A percentile compares a stretch with the other conserved stretches of the same genome.
Conservation (phyloP, 495 filamentous ascomycete species). For the Lasiosphaeria miniovina region DNA sequence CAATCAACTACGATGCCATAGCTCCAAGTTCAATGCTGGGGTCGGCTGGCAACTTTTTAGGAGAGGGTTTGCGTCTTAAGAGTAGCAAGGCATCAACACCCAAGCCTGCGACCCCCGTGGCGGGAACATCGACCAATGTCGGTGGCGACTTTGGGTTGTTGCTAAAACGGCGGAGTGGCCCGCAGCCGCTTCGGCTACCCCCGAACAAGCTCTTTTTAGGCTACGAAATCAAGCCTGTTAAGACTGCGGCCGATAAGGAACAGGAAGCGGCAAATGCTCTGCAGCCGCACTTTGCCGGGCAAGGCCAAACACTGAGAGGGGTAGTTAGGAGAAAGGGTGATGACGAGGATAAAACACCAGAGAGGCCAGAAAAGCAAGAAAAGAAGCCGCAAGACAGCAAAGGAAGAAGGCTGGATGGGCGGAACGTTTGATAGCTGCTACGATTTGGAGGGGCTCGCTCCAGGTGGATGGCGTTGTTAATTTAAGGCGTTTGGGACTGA, state of each 20-base stretch:
- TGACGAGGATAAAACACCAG: slow-evolving; percentile 33
- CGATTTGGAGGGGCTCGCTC: no score
- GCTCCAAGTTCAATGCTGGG: slow-evolving; percentile 63
- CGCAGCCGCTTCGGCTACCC: slow-evolving; percentile 80
- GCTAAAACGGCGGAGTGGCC: slow-evolving; percentile 56
- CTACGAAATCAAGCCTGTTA: slow-evolving; percentile 84
- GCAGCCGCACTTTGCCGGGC: slow-evolving; percentile 78
- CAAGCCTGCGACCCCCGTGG: slow-evolving; percentile 75
- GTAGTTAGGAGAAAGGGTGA: slow-evolving; percentile 56
- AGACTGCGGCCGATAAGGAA: slow-evolving; percentile 72
- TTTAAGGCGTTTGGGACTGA: no score
- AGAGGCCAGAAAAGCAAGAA: slow-evolving; percentile 31
- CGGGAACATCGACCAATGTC: slow-evolving; percentile 61
- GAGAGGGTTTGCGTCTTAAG: slow-evolving; percentile 77
- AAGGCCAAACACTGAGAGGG: slow-evolving; percentile 79
- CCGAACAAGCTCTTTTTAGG: slow-evolving; percentile 94
- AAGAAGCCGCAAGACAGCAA: slow-evolving; percentile 30
- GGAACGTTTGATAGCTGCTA: slow-evolving; percentile 1
- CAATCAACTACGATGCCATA: slow-evolving; percentile 96
- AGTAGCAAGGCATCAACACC: slow-evolving; percentile 74
- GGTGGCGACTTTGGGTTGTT: slow-evolving; percentile 26
- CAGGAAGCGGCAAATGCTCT: slow-evolving; percentile 57
- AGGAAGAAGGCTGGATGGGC: slow-evolving; percentile 39
- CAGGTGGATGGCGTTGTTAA: background rate
- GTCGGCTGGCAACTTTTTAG: slow-evolving; percentile 70